Evolutionary conservation across 2,329 filamentous ascomycete species (phyloP).

Genomic region (Helotiales sp.): DNA sequence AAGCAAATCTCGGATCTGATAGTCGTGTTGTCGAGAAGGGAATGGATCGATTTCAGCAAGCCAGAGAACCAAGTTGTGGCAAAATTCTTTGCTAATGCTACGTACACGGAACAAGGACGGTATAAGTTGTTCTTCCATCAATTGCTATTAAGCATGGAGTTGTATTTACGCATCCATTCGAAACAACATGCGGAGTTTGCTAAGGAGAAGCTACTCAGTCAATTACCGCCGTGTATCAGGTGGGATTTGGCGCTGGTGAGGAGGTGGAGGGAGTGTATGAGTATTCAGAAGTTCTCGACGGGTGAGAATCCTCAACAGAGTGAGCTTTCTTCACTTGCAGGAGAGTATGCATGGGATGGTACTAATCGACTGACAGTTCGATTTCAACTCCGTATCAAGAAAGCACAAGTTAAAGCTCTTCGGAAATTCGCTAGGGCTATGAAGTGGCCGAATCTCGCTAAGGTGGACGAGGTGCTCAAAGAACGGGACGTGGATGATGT

Average conservation of each 20-base stretch:
- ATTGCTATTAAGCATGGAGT: conserved; percentile 73
- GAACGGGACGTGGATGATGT: conserved; percentile 58
- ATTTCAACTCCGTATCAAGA: conserved; percentile 68
- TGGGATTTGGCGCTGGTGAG: conserved; percentile 77
- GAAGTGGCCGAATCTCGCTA: conserved; percentile 77
- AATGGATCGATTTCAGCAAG: conserved; percentile 76
- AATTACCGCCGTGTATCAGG: conserved; percentile 72
- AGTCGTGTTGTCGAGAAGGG: conserved; percentile 67
- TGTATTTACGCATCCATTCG: conserved; percentile 72
- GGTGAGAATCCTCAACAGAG: conserved; percentile 57
- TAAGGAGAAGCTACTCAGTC: conserved; percentile 66
- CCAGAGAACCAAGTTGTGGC: conserved; percentile 75
- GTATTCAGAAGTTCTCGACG: conserved; percentile 62
- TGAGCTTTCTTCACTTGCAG: conserved; percentile 42
- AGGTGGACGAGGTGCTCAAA: conserved; percentile 66
- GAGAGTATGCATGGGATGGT: too few relatives aligned
- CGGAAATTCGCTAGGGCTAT: conserved; percentile 71
- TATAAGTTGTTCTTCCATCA: conserved; percentile 77
- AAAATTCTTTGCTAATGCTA: conserved; percentile 70
- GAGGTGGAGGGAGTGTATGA: conserved; percentile 73
- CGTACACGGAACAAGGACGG: conserved; percentile 54
- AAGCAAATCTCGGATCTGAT: conserved; percentile 76
- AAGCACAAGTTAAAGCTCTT: conserved; percentile 70
- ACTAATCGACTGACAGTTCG: conserved; percentile 51
- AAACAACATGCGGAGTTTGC: conserved; percentile 63